Evolutionary conservation across 371 early-diverging fungal species (phyloP).

Genomic region (Blakeslea trispora): DNA sequence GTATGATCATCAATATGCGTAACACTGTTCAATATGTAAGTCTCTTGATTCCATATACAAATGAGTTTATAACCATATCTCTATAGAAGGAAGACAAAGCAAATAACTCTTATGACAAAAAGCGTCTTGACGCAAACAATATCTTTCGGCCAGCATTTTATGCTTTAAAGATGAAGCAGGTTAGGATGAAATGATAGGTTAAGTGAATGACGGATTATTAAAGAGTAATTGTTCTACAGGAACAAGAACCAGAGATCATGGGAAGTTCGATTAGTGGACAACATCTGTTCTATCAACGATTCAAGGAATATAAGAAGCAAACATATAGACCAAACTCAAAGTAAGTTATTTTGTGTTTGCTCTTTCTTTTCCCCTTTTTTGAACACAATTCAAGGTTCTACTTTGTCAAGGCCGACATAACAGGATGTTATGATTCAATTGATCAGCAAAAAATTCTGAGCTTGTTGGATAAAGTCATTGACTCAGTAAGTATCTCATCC

Average conservation of each 20-base stretch:
- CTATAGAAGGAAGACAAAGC: background rate
- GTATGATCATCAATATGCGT: conserved; percentile 25
- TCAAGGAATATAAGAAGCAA: conserved; percentile 49
- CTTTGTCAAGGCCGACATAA: conserved; percentile 85
- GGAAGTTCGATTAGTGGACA: conserved; percentile 58
- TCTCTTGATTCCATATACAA: background rate
- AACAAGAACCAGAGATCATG: conserved; percentile 24
- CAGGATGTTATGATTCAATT: conserved; percentile 79
- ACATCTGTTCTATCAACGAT: conserved; percentile 54
- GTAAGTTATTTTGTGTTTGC: background rate
- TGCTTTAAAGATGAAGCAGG: conserved; percentile 46
- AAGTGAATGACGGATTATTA: too few species aligned
- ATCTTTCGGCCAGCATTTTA: conserved; percentile 23
- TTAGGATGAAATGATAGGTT: too few species aligned
- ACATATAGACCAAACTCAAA: conserved; percentile 10
- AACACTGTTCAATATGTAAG: conserved; percentile 25
- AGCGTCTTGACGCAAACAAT: conserved; percentile 2
- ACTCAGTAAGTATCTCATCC: background rate
- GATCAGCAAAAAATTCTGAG: conserved; percentile 65
- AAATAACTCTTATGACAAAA: background rate
- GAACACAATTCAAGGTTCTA: conserved; percentile 39
- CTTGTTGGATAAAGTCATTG: conserved; percentile 46
- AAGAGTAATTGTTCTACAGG: too few species aligned
- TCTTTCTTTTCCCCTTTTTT: too few species aligned
- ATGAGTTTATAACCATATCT: background rate